Evolutionary conservation across 306 rosid species (phyloP).

Genomic region (Castanea sativa): DNA sequence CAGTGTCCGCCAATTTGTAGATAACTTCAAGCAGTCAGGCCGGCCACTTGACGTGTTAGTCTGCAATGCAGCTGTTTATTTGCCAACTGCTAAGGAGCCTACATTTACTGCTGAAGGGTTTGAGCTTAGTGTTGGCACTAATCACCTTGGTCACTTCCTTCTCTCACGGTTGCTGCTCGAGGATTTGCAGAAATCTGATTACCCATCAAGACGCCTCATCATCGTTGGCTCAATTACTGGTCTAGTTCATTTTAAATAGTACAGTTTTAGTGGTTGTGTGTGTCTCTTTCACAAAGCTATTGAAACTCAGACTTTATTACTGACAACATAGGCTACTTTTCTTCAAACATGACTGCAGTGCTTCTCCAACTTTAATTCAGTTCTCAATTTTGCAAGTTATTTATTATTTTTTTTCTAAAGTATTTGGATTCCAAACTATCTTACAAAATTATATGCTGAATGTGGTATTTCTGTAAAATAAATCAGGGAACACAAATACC

Average conservation of each 20-base stretch:
- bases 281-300: neutral
- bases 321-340: too few relatives aligned
- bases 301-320: neutral
- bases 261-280: neutral
- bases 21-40: constrained; percentile 59
- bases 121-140: constrained; percentile 93
- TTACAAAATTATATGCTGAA: neutral
- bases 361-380: too few relatives aligned
- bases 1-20: constrained; percentile 89
- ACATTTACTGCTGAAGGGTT: constrained; percentile 91
- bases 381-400: too few relatives aligned
- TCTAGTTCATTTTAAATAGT: constrained; percentile 2
- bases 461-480: constrained; percentile 22
- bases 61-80: constrained; percentile 94
- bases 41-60: constrained; percentile 82
- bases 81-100: constrained; percentile 94
- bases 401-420: neutral
- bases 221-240: constrained; percentile 98
- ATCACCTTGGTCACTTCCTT: constrained; percentile 96
- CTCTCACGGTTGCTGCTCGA: constrained; percentile 78
- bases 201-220: constrained; percentile 82
- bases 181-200: constrained; percentile 78
- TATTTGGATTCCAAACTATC: neutral
- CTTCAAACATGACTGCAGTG: too few relatives aligned
- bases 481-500: constrained; percentile 86